Base-by-base conservation (phyloP, 352 stramenopile genomes). In the Globisporangium cederbergense region DNA sequence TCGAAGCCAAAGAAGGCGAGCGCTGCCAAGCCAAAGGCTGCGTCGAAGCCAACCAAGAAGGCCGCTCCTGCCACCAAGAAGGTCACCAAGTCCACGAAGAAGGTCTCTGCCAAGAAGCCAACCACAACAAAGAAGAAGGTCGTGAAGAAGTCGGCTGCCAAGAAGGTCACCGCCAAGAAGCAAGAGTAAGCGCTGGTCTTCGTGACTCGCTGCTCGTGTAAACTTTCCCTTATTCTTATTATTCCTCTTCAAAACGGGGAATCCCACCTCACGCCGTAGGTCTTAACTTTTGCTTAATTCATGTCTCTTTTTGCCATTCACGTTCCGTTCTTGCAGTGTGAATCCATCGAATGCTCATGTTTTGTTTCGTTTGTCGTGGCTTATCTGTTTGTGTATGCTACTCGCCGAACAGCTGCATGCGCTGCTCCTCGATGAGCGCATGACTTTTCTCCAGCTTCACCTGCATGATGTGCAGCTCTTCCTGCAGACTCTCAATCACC, bases 391-490 rank as follows among this genome's bases (percentile, higher is more conserved):
- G 14, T 42, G 16, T 57, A 14, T 20, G 16, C 51, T 73, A 79
- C 20, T 79, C 75, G 25, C 73, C 76, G 58, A 89, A 93, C 57
- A 92, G 70, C 59, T 92, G 85, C 46, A 76, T 43, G 4, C 85
- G 76, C 64, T 94, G 85, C 34, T 92, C 81, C 38, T 90, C 79
- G 22, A 93, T 89, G 20, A 93, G 74, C 22, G 78, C 76, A 38
- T 88, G 73, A 55, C 81, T 90, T 62, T 90, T 92, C 20, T 90
- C 75, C 1, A 94, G 72, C 61, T 91, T 85, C 3, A 81, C 83
- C n/a, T 89, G 77, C n/a, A 84, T 54, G 54, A 92, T 46, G 67
- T 90, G 79, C 49, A 88, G 58, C 42, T 92, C 81, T 34, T 89
- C 85, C 30, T 90, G 81, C 14, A 91, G 67, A 8, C 78, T 81